Percentiles rank a stretch among this genome's conserved stretches.
These are phyloP conservation scores for Plenodomus lindquistii DNA, from an alignment of 2,329 filamentous ascomycete genomes.

Conservation along the genomic window DNA sequence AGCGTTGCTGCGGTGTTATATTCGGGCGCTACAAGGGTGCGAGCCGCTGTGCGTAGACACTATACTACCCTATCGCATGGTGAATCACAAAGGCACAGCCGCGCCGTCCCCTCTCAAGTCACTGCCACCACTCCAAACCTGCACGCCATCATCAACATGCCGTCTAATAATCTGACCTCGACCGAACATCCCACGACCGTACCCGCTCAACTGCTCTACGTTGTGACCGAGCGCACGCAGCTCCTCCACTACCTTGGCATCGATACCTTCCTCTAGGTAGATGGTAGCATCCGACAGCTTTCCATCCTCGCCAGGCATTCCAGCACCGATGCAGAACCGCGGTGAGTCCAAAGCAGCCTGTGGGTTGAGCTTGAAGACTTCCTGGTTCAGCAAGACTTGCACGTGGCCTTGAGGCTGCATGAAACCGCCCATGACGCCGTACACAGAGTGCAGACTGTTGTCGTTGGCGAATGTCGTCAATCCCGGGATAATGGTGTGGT, in stretches of 20 bases:
- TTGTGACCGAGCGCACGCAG: slow-evolving; percentile 73
- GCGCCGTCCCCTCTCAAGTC: slow-evolving; percentile 84
- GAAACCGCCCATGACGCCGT: slow-evolving; percentile 97
- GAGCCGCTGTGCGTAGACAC: too few species aligned
- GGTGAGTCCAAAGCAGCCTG: slow-evolving; percentile 91
- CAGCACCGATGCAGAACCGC: slow-evolving; percentile 82
- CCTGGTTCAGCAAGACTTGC: slow-evolving; percentile 87
- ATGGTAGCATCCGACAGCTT: slow-evolving; percentile 66
- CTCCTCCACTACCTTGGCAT: slow-evolving; percentile 67
- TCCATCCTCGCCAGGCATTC: slow-evolving; percentile 63
- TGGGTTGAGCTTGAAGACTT: slow-evolving; percentile 78
- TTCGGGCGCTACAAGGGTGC: too few species aligned
- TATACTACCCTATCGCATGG: too few species aligned
- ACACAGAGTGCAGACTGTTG: slow-evolving; percentile 77
- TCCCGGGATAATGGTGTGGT: slow-evolving; percentile 96
- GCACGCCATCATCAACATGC: slow-evolving; percentile 72
- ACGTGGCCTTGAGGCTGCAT: slow-evolving; percentile 98
- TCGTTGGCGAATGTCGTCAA: slow-evolving; percentile 79
- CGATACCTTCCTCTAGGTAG: slow-evolving; percentile 81
- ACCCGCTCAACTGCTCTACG: slow-evolving; percentile 69
- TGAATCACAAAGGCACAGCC: slow-evolving; percentile 55
- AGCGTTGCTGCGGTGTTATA: too few species aligned
- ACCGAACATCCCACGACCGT: slow-evolving; percentile 73
- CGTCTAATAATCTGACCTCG: slow-evolving; percentile 83
- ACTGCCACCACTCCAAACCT: slow-evolving; percentile 86